A percentile compares a stretch with the other conserved stretches of the same genome.
Evolutionary conservation across 2,329 filamentous ascomycete species (phyloP).

Genomic region (Aaosphaeria pasadenensis): DNA sequence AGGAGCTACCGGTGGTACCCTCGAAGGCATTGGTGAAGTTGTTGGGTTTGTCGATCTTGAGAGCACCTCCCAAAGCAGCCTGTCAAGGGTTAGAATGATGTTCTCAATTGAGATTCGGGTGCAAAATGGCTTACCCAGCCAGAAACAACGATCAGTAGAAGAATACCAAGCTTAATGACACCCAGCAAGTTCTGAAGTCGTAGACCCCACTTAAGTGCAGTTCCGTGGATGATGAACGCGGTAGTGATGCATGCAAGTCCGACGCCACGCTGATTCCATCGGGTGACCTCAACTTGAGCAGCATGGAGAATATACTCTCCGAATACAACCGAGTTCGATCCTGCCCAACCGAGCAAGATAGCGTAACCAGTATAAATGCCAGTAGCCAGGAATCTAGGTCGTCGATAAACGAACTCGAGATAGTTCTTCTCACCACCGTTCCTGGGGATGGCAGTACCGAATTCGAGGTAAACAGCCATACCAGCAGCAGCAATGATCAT

Average conservation of each 20-base stretch:
- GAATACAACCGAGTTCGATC: conserved; percentile 66
- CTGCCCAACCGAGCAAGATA: conserved; percentile 61
- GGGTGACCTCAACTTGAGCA: conserved; percentile 57
- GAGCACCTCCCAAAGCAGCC: conserved; percentile 59
- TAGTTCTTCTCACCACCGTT: conserved; percentile 68
- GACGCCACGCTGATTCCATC: conserved; percentile 66
- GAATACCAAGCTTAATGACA: conserved; percentile 62
- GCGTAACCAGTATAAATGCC: conserved; percentile 60
- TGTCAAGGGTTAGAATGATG: conserved; percentile 3
- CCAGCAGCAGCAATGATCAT: conserved; percentile 61
- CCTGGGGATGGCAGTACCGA: conserved; percentile 61
- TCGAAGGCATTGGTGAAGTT: conserved; percentile 63
- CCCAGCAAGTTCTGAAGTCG: conserved; percentile 66
- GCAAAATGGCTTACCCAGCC: conserved; percentile 41
- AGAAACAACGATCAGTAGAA: conserved; percentile 63
- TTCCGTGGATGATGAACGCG: conserved; percentile 64
- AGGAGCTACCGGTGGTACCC: conserved; percentile 64
- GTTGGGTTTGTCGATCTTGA: conserved; percentile 54
- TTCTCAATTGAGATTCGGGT: not conserved
- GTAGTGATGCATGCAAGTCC: conserved; percentile 65
- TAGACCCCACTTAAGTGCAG: conserved; percentile 63
- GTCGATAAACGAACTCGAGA: conserved; percentile 62
- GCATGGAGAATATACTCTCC: conserved; percentile 69
- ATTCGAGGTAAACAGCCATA: conserved; percentile 64
- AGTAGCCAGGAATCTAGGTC: conserved; percentile 60